These are phyloP conservation scores for Raphanus raphanistrum DNA, from an alignment of 345 rosid genomes.

Conservation along the genomic window DNA sequence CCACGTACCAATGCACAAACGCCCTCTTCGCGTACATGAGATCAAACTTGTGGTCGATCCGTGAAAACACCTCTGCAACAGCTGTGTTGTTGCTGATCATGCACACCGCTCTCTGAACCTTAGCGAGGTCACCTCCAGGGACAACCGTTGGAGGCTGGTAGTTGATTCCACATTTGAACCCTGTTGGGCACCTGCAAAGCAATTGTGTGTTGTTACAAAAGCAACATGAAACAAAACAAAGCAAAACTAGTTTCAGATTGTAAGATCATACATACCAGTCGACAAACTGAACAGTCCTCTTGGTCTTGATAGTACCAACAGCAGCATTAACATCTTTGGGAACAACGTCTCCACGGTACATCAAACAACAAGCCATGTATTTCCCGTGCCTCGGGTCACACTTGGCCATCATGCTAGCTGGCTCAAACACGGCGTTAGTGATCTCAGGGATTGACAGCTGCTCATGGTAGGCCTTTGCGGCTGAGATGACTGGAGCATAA, in stretches of 20 bases:
- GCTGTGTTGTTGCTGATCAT: conserved; percentile 3
- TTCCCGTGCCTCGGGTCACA: not conserved
- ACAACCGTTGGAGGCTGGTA: conserved; percentile 70
- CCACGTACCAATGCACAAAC: conserved; percentile 71
- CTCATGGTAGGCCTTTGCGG: conserved; percentile 67
- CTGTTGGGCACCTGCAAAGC: conserved; percentile 61
- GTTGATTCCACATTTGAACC: conserved; percentile 70
- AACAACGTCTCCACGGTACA: not conserved
- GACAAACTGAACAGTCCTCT: conserved; percentile 2
- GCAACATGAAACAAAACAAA: not conserved
- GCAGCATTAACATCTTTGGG: not conserved
- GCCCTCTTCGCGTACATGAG: conserved; percentile 44
- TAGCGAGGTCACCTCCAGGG: conserved; percentile 62
- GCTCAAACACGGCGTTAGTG: conserved; percentile 48
- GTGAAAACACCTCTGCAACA: not conserved
- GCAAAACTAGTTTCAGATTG: not conserved
- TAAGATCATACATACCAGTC: not conserved
- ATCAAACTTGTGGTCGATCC: conserved; percentile 2
- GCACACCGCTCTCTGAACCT: not conserved
- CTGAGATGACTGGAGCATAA: conserved; percentile 71
- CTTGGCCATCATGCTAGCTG: conserved; percentile 1
- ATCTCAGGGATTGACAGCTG: conserved; percentile 69
- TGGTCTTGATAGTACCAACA: not conserved
- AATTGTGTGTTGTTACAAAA: not conserved
- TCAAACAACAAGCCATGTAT: not conserved